Conservation (phyloP, 2,329 filamentous ascomycete genomes). For the Ophiobolus disseminans region DNA sequence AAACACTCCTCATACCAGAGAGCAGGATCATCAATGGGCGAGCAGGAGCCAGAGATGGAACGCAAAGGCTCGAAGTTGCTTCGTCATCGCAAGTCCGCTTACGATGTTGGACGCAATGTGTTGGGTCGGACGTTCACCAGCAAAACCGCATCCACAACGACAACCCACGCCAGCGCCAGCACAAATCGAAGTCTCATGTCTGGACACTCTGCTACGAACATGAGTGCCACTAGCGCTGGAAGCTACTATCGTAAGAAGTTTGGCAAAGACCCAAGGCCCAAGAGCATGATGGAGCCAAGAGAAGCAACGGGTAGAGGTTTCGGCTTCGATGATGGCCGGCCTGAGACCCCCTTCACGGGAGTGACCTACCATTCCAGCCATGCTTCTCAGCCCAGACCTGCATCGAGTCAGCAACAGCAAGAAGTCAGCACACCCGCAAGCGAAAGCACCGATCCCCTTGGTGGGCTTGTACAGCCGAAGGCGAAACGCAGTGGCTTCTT, state of each 20-base stretch:
- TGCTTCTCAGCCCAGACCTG: conserved; percentile 61
- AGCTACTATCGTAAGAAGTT: conserved; percentile 82
- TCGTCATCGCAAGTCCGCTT: conserved; percentile 74
- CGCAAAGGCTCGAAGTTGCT: conserved; percentile 49
- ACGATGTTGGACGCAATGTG: conserved; percentile 73
- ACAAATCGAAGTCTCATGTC: conserved; percentile 93
- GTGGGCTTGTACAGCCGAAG: conserved; percentile 79
- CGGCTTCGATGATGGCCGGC: conserved; percentile 51
- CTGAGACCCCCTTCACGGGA: conserved; percentile 69
- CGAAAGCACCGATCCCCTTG: conserved; percentile 73
- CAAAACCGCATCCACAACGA: conserved; percentile 80
- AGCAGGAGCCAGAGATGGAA: conserved; percentile 33
- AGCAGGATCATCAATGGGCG: conserved; percentile 48
- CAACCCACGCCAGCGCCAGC: conserved; percentile 67
- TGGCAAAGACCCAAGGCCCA: conserved; percentile 58
- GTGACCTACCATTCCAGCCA: conserved; percentile 94
- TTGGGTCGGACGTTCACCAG: conserved; percentile 84
- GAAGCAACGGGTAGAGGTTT: conserved; percentile 43
- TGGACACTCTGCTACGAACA: conserved; percentile 84
- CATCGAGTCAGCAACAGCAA: conserved; percentile 53
- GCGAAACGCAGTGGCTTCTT: conserved; percentile 86
- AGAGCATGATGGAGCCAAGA: conserved; percentile 69
- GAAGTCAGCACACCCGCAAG: conserved; percentile 63
- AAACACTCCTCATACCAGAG: conserved; percentile 57
- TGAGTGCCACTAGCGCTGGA: conserved; percentile 94